These are phyloP conservation scores for Malassezia slooffiae DNA, from an alignment of 1,284 basidiomycete species.

Conservation along the genomic window DNA sequence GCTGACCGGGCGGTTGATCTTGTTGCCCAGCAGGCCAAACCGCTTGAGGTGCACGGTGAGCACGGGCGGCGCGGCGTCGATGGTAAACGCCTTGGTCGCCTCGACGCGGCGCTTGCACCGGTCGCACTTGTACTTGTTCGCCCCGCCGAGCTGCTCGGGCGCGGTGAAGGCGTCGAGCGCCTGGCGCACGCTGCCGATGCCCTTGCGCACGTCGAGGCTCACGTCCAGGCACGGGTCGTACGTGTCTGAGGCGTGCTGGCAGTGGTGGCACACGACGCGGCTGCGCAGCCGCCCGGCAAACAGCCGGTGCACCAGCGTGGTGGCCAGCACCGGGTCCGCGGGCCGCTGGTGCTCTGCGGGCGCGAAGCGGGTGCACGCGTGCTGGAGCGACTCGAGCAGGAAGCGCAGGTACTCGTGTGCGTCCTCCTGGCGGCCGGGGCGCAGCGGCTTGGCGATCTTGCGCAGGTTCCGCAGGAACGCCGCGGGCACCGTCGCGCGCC, in stretches of 20 bases:
- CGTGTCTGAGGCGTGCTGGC: slow-evolving; percentile 82
- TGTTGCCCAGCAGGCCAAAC: slow-evolving; percentile 68
- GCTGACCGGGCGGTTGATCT: slow-evolving; percentile 59
- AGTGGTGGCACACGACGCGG: slow-evolving; percentile 76
- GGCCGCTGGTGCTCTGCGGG: slow-evolving; percentile 57
- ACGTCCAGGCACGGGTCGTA: slow-evolving; percentile 91
- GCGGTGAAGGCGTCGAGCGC: slow-evolving; percentile 74
- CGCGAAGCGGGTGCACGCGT: slow-evolving; percentile 63
- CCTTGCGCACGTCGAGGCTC: slow-evolving; percentile 51
- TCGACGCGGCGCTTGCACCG: slow-evolving; percentile 79
- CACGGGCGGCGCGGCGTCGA: slow-evolving; percentile 77
- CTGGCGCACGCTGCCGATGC: slow-evolving; percentile 57
- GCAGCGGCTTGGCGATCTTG: slow-evolving; percentile 81
- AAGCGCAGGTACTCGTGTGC: slow-evolving; percentile 96
- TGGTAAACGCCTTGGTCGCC: slow-evolving; percentile 75
- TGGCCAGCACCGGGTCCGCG: slow-evolving; percentile 58
- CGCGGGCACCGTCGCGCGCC: slow-evolving; percentile 17
- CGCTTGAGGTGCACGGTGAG: slow-evolving; percentile 94
- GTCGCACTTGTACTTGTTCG: slow-evolving; percentile 96
- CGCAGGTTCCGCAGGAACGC: slow-evolving; percentile 37
- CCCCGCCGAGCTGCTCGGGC: slow-evolving; percentile 70
- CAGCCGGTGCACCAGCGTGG: slow-evolving; percentile 84
- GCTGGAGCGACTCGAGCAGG: slow-evolving; percentile 80
- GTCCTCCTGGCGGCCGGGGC: slow-evolving; percentile 86
- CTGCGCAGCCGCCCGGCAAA: slow-evolving; percentile 89